Base-by-base conservation (phyloP, 2,329 filamentous ascomycete species). In the Colletotrichum chlorophyti region DNA sequence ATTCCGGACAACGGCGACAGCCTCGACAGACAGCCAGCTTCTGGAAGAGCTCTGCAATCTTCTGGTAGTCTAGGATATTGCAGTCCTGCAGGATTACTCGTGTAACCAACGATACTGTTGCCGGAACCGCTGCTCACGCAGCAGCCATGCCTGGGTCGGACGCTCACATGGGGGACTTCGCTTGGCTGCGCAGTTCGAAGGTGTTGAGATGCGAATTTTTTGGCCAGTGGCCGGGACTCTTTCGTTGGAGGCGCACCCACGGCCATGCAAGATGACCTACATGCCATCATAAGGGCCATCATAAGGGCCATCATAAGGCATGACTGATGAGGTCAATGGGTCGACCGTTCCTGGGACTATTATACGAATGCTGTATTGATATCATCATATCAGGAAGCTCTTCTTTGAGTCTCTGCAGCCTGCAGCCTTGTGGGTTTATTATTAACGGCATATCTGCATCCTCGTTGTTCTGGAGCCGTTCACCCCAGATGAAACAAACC, bases 251-350 rank as follows among this genome's bases (percentile, higher is more conserved):
- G 26, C 37, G 21, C 51, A 32, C 46, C 24, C 32, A 40, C 31
- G 26, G 29, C 43, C 27, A 59, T 59, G 51, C 57, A 59, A 31
- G 15, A 26, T 59, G 32, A 59, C 51, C 51, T 55, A 23, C 24
- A 43, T 55, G 57, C 51, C 57, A 50, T 55, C 51, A n/a, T n/a
- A n/a, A n/a, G n/a, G n/a, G n/a, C n/a, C n/a, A n/a, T n/a, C n/a
- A n/a, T n/a, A n/a, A n/a, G n/a, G n/a, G n/a, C n/a, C n/a, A n/a
- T n/a, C n/a, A 49, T 59, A 17, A 21, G 38, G 43, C 57, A 59
- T 59, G 31, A 40, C 40, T 59, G 43, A 55, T 40, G 32, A 55
- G 51, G 55, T 15, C 55, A 50, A 59, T 54, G 42, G 35, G 15
- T 40, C 27, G 26, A 27, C 37, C 26, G 14, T 40, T 43, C 57